Base-by-base conservation (phyloP, 441 rosid genomes). In the Syzygium malaccense region DNA sequence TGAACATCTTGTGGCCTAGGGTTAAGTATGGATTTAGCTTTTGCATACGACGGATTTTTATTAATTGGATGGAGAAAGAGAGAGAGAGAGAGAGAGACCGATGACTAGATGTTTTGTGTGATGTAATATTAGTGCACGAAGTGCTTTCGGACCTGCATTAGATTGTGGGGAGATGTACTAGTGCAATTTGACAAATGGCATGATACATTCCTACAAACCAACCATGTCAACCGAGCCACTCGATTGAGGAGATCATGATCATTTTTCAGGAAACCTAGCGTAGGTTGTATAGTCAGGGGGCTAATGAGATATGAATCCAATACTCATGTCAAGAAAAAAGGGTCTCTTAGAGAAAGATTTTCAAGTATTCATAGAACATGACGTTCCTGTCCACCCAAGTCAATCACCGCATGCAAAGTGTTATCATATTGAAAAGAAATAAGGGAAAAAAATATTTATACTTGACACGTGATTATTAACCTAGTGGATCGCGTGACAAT, bases 361-460 rank as follows among this genome's bases (percentile, higher is more conserved):
- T 37, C 0, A 37, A 0, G 17, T 41, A 1, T 6, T 75, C 3
- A 23, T 37, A 0, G 7, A 41, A 75, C 5, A 37, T 1, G 8
- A 23, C 5, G 5, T 32, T 75, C 1, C 26, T 20, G 0, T 75
- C 1, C 5, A 75, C 0, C 0, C 5, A 75, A 75, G 0, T 20
- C 51, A 75, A 75, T 75, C n/a, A 75, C 3, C 9, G 3, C 1
- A 75, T 6, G 2, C 3, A 3, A 37, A 75, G 18, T 41, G 10
- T 20, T 71, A 71, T 75, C 17, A 11, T 41, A 23, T 11, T 28
- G 7, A 41, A 41, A 37, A 3, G 0, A 41, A 11, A 75, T 20
- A 17, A 75, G 1, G 37, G 37, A 0, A 15, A 30, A 23, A 37
- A 45, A 37, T 6, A 0, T 37, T 75, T 37, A 3, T 20, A 75